Conservation (phyloP, 192 early-diverging fungal genomes). For the Coemansia sp. region DNA sequence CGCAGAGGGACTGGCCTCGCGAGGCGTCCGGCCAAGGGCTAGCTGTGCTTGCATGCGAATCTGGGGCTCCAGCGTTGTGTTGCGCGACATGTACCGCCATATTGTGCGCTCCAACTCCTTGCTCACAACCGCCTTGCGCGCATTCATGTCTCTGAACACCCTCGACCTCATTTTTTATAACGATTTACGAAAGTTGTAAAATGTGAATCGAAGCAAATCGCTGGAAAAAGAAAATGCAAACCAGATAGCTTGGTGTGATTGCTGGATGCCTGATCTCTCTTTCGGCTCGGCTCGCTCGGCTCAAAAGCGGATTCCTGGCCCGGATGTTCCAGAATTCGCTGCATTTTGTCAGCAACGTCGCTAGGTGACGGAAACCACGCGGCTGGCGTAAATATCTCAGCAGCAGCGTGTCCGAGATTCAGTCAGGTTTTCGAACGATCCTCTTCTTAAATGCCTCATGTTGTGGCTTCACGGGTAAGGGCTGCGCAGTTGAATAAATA, state of each 20-base stretch:
- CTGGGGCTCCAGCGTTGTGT: slow-evolving; percentile 69
- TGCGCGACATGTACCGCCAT: slow-evolving; percentile 73
- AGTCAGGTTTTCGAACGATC: too few species aligned
- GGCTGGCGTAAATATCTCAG: neutral
- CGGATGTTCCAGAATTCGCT: neutral
- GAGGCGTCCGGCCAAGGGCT: slow-evolving; percentile 64
- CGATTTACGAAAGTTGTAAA: neutral
- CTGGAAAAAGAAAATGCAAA: neutral
- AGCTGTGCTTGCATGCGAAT: slow-evolving; percentile 77
- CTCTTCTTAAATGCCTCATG: neutral
- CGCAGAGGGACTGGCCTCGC: slow-evolving; percentile 60
- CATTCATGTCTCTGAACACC: slow-evolving; percentile 70
- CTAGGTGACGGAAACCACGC: too few species aligned
- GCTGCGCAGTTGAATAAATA: neutral
- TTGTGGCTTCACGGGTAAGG: neutral
- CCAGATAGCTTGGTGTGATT: too few species aligned
- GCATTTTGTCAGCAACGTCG: neutral
- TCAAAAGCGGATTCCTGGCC: neutral
- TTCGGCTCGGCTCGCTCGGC: neutral
- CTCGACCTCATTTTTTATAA: slow-evolving; percentile 31
- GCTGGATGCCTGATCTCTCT: neutral
- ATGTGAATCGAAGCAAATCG: neutral
- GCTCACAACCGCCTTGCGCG: slow-evolving; percentile 62
- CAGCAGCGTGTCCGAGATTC: too few species aligned
- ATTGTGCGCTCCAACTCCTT: slow-evolving; percentile 72